phyloP scores from a whole-genome alignment of 805 yeast genomes.

The Candida michaelii region DNA sequence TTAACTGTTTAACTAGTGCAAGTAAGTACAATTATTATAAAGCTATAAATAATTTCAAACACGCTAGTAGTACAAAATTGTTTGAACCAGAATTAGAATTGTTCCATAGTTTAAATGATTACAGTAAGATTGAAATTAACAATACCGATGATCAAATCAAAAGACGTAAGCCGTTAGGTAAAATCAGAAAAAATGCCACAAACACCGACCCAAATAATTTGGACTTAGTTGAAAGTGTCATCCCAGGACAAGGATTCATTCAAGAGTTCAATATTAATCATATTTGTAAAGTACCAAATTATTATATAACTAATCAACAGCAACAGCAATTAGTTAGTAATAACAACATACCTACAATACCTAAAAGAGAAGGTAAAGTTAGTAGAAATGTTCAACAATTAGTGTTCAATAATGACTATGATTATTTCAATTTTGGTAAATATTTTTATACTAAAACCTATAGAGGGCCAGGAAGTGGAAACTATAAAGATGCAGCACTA shows the following conservation, averaged over 20 bases:
- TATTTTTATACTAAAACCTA: constrained; percentile 41
- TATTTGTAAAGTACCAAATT: constrained; percentile 43
- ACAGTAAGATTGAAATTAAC: constrained; percentile 18
- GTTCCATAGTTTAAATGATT: constrained; percentile 30
- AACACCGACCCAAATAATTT: constrained; percentile 38
- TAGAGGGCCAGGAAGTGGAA: constrained; percentile 47
- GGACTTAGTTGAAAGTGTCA: constrained; percentile 39
- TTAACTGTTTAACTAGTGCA: constrained; percentile 32
- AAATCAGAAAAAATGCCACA: constrained; percentile 29
- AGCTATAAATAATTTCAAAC: constrained; percentile 14
- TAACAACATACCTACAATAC: not conserved
- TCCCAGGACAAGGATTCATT: constrained; percentile 46
- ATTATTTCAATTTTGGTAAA: constrained; percentile 33
- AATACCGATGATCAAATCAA: constrained; percentile 12
- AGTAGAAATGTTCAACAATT: constrained; percentile 37
- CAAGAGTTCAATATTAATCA: constrained; percentile 42
- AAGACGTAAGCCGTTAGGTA: constrained; percentile 29
- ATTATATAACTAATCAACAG: constrained; percentile 34
- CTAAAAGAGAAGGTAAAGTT: constrained; percentile 20
- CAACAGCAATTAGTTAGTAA: constrained; percentile 13
- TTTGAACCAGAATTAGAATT: constrained; percentile 36
- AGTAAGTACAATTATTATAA: constrained; percentile 40
- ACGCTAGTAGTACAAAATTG: constrained; percentile 24
- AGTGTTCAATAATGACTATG: constrained; percentile 35
- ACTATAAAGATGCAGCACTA: constrained; percentile 44